These are phyloP conservation scores for Usnea hakonensis DNA, from an alignment of 495 filamentous ascomycete species.

Conservation along the genomic window DNA sequence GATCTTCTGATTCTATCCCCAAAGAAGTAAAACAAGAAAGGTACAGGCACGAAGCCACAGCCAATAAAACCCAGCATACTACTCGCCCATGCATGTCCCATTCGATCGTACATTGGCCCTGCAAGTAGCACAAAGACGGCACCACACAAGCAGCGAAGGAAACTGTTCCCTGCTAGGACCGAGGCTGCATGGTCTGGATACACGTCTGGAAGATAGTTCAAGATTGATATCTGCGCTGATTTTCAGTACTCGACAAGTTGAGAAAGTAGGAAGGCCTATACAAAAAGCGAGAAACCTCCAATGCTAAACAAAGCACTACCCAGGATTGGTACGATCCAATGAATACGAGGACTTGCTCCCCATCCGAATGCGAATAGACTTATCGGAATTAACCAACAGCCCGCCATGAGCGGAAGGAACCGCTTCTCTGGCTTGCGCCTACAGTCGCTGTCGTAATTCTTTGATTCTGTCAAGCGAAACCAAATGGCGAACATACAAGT, in stretches of 20 bases:
- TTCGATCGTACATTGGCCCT: conserved; percentile 40
- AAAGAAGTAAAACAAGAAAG: conserved; percentile 27
- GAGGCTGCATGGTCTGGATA: conserved; percentile 42
- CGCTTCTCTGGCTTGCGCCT: conserved; percentile 44
- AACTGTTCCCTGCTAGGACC: conserved; percentile 40
- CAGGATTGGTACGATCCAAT: conserved; percentile 48
- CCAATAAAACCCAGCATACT: conserved; percentile 48
- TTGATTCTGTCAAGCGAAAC: conserved; percentile 47
- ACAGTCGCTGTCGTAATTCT: conserved; percentile 33
- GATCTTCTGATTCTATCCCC: not conserved
- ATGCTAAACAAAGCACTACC: conserved; percentile 61
- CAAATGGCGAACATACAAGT: conserved; percentile 55
- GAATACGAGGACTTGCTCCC: conserved; percentile 41
- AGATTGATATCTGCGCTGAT: conserved; percentile 40
- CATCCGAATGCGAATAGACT: conserved; percentile 53
- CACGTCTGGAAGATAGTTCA: conserved; percentile 48
- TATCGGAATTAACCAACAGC: conserved; percentile 44
- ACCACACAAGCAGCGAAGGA: conserved; percentile 41
- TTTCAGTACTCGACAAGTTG: conserved; percentile 29
- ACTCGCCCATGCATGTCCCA: conserved; percentile 47
- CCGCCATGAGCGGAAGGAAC: conserved; percentile 49
- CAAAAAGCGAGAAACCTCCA: conserved; percentile 44
- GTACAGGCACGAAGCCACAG: conserved; percentile 60
- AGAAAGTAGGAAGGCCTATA: conserved; percentile 43
- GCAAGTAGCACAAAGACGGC: conserved; percentile 38